phyloP scores from a whole-genome alignment of 2,329 filamentous ascomycete species.

The Colletotrichum karsti region DNA sequence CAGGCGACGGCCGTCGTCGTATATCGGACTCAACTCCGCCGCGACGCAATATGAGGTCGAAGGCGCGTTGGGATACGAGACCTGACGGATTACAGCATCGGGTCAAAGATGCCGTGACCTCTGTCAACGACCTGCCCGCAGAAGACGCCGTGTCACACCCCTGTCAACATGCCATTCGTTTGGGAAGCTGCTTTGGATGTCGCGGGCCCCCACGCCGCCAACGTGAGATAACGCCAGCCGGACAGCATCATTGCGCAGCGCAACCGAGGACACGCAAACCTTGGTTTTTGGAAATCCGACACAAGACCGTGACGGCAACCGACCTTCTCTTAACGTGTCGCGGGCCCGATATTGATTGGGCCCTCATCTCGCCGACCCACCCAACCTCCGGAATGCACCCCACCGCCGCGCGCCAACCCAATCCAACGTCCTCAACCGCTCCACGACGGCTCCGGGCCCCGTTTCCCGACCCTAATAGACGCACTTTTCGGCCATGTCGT shows the following conservation, averaged over 20 bases:
- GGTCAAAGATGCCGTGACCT: neutral
- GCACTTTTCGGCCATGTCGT: accelerated
- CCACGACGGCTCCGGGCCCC: neutral
- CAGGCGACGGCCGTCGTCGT: neutral
- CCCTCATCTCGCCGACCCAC: conserved; percentile 7
- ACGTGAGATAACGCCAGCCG: neutral
- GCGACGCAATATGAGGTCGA: neutral
- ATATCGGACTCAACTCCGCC: neutral
- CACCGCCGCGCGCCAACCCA: neutral
- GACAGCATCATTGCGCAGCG: neutral
- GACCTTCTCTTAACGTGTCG: conserved; percentile 2
- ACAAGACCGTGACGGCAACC: neutral
- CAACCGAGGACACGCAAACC: neutral
- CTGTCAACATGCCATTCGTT: neutral
- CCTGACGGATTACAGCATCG: neutral
- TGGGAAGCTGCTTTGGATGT: neutral
- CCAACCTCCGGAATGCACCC: neutral
- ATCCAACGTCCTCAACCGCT: too few species aligned
- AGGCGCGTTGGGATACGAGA: neutral
- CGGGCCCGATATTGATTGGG: conserved; percentile 3
- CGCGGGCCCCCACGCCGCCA: neutral
- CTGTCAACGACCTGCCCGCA: neutral
- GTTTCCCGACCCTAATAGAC: neutral
- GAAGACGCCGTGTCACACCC: neutral
- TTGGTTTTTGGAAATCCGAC: neutral